Evolutionary conservation across 169 alveolate species (phyloP).

Genomic region (Eimeria acervulina): DNA sequence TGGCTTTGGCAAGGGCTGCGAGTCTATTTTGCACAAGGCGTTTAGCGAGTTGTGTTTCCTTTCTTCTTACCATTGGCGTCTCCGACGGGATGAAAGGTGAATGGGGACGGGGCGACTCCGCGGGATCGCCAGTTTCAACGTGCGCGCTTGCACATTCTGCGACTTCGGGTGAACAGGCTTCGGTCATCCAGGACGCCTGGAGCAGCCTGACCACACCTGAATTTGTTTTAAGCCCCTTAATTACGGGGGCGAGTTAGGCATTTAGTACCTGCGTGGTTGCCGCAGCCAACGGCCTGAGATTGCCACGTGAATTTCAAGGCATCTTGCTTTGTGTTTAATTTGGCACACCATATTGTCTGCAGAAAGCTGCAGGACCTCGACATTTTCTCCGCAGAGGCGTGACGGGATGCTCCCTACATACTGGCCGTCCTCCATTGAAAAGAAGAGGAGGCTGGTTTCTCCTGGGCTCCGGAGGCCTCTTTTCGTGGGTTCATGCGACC

Average conservation of each 20-base stretch:
- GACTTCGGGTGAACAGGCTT: background rate
- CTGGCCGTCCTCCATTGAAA: slow-evolving; percentile 77
- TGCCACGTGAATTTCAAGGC: background rate
- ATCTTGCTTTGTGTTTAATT: background rate
- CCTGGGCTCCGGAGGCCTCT: slow-evolving; percentile 54
- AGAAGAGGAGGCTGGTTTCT: slow-evolving; percentile 49
- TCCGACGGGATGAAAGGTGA: slow-evolving; percentile 6
- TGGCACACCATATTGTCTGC: slow-evolving; percentile 70
- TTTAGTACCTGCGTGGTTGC: slow-evolving; percentile 60
- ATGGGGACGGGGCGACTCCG: slow-evolving; percentile 41
- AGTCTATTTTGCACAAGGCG: background rate
- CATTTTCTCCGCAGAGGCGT: slow-evolving; percentile 78
- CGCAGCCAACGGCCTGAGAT: slow-evolving; percentile 72
- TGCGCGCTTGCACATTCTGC: background rate
- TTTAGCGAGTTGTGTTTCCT: background rate
- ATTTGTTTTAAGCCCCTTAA: slow-evolving; percentile 6
- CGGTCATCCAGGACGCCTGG: slow-evolving; percentile 68
- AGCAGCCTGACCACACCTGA: slow-evolving; percentile 72
- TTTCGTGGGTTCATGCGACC: slow-evolving; percentile 46
- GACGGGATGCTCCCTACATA: slow-evolving; percentile 77
- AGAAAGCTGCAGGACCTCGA: slow-evolving; percentile 81
- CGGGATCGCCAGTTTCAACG: background rate
- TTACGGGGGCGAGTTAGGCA: background rate
- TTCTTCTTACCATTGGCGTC: slow-evolving; percentile 18
- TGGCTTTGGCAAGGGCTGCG: slow-evolving; percentile 10